Percentiles rank a stretch among this genome's conserved stretches.
phyloP scores from a whole-genome alignment of 2,329 filamentous ascomycete genomes.

The Ophiosphaerella herpotricha region DNA sequence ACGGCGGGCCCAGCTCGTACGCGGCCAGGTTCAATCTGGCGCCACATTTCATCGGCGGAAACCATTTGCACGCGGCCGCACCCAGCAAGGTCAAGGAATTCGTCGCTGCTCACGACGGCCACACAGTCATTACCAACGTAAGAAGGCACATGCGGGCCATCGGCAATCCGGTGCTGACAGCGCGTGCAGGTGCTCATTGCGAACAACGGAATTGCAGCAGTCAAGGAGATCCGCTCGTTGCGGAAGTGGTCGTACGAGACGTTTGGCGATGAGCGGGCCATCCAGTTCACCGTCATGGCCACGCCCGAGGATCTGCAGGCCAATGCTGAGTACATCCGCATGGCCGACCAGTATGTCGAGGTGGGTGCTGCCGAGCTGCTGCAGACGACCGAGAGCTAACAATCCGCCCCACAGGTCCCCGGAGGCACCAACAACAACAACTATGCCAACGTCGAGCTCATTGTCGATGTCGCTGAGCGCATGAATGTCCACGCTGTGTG shows the following conservation, averaged over 20 bases:
- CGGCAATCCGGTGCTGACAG: slow-evolving; percentile 20
- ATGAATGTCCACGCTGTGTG: slow-evolving; percentile 99
- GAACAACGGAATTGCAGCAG: slow-evolving; percentile 99
- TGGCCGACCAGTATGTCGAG: slow-evolving; percentile 99
- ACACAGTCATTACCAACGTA: slow-evolving; percentile 98
- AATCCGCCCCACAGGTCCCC: slow-evolving; percentile 64
- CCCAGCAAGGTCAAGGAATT: slow-evolving; percentile 95
- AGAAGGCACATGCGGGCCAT: slow-evolving; percentile 46
- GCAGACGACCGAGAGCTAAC: slow-evolving; percentile 21
- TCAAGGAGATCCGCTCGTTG: slow-evolving; percentile 98
- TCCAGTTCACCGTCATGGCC: slow-evolving; percentile 99
- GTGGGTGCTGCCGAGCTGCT: slow-evolving; percentile 44
- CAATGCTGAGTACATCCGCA: slow-evolving; percentile 98
- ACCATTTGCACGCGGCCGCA: slow-evolving; percentile 78
- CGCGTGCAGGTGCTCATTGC: slow-evolving; percentile 83
- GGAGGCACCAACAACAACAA: slow-evolving; percentile 99
- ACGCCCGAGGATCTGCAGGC: slow-evolving; percentile 96
- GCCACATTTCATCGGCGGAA: slow-evolving; percentile 96
- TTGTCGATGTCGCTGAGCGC: slow-evolving; percentile 96
- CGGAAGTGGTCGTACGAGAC: slow-evolving; percentile 99
- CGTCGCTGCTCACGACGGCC: slow-evolving; percentile 83
- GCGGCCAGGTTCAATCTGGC: slow-evolving; percentile 81
- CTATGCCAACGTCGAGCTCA: slow-evolving; percentile 98
- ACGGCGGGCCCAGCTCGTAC: slow-evolving; percentile 66
- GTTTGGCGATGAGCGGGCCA: slow-evolving; percentile 96